Evolutionary conservation across 73 alveolate genomes (phyloP), one percentile per base, ranked within the genome.

Genomic region (Blepharisma japonicum): DNA sequence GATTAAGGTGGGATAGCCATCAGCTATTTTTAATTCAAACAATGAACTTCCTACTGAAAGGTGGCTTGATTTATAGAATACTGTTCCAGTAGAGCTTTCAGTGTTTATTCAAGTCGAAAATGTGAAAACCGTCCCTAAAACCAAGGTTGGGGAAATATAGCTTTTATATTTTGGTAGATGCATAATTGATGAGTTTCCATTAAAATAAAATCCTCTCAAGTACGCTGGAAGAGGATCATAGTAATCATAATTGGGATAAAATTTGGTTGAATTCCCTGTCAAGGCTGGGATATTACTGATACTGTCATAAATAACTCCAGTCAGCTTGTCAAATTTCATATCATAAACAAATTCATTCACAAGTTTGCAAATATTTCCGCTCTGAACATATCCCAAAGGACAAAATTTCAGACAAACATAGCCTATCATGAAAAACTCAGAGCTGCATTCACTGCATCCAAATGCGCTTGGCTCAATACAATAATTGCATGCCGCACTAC

Each of bases 371-470:
- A 20, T 53, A 4, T 53, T 53, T 14, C 23, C 23, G 4, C n/a
- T 14, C 23, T 53, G n/a, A 20, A 2, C 4, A 53, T 53, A 53
- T 53, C 67, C 49, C 14, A 25, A 18, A 1, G 74, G 74, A 61
- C 74, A 61, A 61, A 61, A 61, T 14, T 61, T 61, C 14, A 61
- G 74, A 5, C 74, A 61, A 14, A 14, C 74, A 9, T n/a, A 18
- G 48, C 23, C 14, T 18, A 39, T 61, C 47, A 61, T 8, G 5
- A 20, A 61, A 61, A 14, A 61, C 14, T 4, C 74, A 9, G 74
- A 18, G 38, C 47, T 14, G 23, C 74, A 61, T 1, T n/a, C 11
- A 9, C 6, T 61, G 74, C 74, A 61, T 8, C 18, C 46, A 25
- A 14, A 14, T 8, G 14, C 47, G 39, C 14, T 20, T 14, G 74